Base-by-base conservation (phyloP, 1,139 yeast species). In the Pichia terricola region DNA sequence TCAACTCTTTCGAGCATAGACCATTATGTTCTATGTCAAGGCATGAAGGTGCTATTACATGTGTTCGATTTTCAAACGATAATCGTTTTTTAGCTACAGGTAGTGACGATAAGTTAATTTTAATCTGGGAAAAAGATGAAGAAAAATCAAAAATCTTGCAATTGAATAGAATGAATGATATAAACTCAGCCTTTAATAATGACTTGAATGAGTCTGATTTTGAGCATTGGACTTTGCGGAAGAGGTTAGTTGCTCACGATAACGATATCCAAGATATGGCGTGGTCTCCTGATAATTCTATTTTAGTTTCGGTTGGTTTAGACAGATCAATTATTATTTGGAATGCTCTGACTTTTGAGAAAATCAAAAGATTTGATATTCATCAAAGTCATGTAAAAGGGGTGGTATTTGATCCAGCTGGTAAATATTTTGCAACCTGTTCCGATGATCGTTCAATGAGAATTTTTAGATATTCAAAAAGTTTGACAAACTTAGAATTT, bases 371-470 rank as follows among this genome's bases (percentile, higher is more conserved):
- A 38, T 82, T 89, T 53, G 96, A 91, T 58, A 82, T 88, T 28
- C 98, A 94, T 62, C 95, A 87, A 59, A 83, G 95, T 4, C 91
- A 87, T 69, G 97, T 94, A 34, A 91, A 91, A 63, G 98, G 98
- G 42, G 85, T 91, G 10, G 91, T 91, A 1, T 91, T 91, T 62
- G 99, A 91, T 60, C 99, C 97, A 0, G 98, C 98, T 2, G 89
- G 88, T 60, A 91, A 91, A 64, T 91, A 87, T 62, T 94, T 91
- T 67, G 96, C 96, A 8, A 91, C 98, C 0, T 91, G 95, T 25
- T 84, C 96, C 1, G 98, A 91, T 63, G 99, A 91, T 63, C 71
- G 97, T 58, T 82, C 96, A 0, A 82, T 91, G 40, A 72, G 95
- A 47, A 77, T 91, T 32, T 85, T 89, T 55, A 71, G 96, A 45